A percentile compares a stretch with the other conserved stretches of the same genome.
Evolutionary conservation across 164 flowering plant species (phyloP).

Genomic region (Stephania cephalantha): DNA sequence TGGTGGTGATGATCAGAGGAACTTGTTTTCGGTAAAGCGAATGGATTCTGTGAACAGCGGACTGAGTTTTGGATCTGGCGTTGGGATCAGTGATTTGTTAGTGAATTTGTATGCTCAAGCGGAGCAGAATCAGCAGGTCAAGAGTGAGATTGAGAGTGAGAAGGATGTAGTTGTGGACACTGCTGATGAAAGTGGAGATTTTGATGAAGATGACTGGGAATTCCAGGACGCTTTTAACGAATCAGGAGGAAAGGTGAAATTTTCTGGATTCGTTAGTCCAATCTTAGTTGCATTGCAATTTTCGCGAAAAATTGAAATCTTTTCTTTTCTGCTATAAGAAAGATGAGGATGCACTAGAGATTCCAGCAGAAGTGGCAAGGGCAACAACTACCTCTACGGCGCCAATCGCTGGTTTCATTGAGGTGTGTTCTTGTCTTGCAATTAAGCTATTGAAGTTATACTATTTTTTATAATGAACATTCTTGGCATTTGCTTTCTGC

Average conservation of each 20-base stretch:
- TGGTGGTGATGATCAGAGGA: conserved; percentile 4
- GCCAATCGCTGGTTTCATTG: conserved; percentile 14
- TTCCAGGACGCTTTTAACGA: conserved; percentile 38
- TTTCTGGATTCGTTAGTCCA: neutral
- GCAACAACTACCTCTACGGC: neutral
- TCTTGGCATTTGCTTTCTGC: neutral
- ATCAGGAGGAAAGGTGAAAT: conserved; percentile 24
- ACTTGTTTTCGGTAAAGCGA: conserved; percentile 9
- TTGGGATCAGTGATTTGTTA: conserved; percentile 37
- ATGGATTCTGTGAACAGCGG: conserved; percentile 16
- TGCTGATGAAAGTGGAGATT: conserved; percentile 13
- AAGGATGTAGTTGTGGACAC: conserved; percentile 4
- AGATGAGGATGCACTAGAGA: conserved; percentile 15
- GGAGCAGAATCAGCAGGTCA: conserved; percentile 16
- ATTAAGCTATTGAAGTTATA: neutral
- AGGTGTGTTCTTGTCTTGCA: conserved; percentile 2
- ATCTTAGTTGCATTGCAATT: neutral
- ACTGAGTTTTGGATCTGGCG: conserved; percentile 14
- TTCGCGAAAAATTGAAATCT: neutral
- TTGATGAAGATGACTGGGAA: conserved; percentile 47
- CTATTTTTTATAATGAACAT: neutral
- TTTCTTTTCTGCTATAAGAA: conserved; percentile 10
- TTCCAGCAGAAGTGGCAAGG: conserved; percentile 7
- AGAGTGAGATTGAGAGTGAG: conserved; percentile 15
- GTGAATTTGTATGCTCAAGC: conserved; percentile 30